Base-by-base conservation (phyloP, 306 rosid genomes). In the cucumber (Cucumis sativus) region DNA sequence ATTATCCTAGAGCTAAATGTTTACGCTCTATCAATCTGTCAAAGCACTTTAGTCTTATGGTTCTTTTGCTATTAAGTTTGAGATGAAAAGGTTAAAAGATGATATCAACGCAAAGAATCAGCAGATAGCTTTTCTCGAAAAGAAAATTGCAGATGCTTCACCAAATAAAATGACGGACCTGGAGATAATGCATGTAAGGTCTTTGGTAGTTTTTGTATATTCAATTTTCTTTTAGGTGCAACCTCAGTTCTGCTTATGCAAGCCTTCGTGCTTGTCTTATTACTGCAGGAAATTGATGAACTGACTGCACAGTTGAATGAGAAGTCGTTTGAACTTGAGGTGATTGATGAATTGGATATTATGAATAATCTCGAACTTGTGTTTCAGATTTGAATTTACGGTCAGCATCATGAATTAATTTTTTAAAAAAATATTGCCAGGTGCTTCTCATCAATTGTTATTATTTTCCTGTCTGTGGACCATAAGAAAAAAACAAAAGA, bases 291-390 rank as follows among this genome's bases (percentile, higher is more conserved):
- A 82, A 80, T 92, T 84, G 84, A 90, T 64, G 97, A 89, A 81
- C 78, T 95, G 85, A 84, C 88, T 85, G 80, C 78, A 35, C 97
- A 89, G 83, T 82, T 95, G 88, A 92, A 89, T 74, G 97, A 95
- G 90, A 95, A 88, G 85, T 89, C 98, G 74, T 95, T 95, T 68
- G 98, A 95, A 79, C 97, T 92, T 51, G 98, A 95, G 98, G 98
- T 95, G 80, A 90, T 75, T 49, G 30, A 28, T 71, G 57, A 45
- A 71, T 25, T 12, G n/a, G 43, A 47, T 28, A 15, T 3, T 15
- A 47, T 20, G 16, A 37, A 37, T 30, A 63, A 65, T 83, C n/a
- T 57, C 83, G 69, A 80, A 41, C 62, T 41, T 81, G 73, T 69
- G 70, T 81, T 43, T 52, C 60, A 14, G 28, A 45, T 45, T 43